Evolutionary conservation across 2,329 filamentous ascomycete species (phyloP), one percentile per base, ranked within the genome.

Genomic region (Alternaria longipes): DNA sequence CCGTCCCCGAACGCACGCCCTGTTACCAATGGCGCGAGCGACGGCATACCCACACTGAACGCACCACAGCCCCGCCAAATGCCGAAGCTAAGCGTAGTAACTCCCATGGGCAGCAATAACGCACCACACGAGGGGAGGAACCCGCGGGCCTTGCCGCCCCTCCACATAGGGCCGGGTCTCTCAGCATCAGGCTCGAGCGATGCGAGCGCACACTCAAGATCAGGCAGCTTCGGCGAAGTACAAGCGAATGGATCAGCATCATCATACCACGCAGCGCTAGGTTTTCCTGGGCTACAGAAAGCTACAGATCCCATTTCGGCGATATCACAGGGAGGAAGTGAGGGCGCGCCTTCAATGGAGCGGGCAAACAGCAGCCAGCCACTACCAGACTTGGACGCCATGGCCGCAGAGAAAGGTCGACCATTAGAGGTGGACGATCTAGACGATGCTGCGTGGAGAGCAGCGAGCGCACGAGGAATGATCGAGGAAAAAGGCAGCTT

Each of bases 401-500:
- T 97, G 71, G 91, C 88, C 51, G 78, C 95, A 46, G 93, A 97
- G 68, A 93, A 90, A 79, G 93, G 93, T 36, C 86, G 92, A 65
- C 91, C 90, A 24, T 82, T 94, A 40, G 95, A 99, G 78, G 94
- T 97, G 4, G 94, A 97, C 72, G 94, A 98, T 69, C 82, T 99
- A 50, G 94, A 98, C 75, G 94, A 97, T 72, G 92, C 97, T 65
- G 93, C 93, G 20, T 99, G 95, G 95, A 89, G 91, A 75, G 94
- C 96, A 53, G 95, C 94, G 11, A 97, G 93, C 75, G 87, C 91
- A 78, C 92, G 97, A 76, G 91, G 92, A 68, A 88, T 93, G 71
- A 96, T 99, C 64, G 84, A 91, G 51, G 93, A 99, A 80, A 82
- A 97, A 28, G 95, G 94, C 28, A 93, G 91, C 73, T 82, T 99